Evolutionary conservation across 1,139 yeast species (phyloP).

Genomic region (Yamadazyma diospyri): DNA sequence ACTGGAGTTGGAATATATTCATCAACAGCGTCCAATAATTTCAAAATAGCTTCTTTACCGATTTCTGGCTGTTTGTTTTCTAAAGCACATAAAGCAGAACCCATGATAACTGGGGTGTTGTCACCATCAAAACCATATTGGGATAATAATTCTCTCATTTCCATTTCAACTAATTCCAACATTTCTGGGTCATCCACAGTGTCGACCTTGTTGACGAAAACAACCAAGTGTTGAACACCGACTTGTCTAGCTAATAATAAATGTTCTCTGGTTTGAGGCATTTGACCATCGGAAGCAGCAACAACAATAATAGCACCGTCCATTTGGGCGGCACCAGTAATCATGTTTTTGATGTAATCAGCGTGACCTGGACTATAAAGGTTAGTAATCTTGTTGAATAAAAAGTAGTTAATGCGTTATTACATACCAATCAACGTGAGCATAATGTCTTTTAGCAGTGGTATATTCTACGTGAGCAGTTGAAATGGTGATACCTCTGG

Average conservation of each 20-base stretch:
- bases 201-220: slow-evolving; percentile 96
- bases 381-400: too few species aligned
- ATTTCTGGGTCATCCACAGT: slow-evolving; percentile 98
- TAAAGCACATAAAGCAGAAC: slow-evolving; percentile 96
- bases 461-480: slow-evolving; percentile 97
- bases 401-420: too few species aligned
- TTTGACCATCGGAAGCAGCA: slow-evolving; percentile 98
- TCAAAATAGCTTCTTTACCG: slow-evolving; percentile 80
- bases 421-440: slow-evolving; percentile 85
- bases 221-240: slow-evolving; percentile 97
- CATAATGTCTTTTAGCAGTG: slow-evolving; percentile 88
- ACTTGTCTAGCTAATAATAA: slow-evolving; percentile 97
- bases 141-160: slow-evolving; percentile 93
- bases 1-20: slow-evolving; percentile 93
- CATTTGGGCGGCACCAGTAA: slow-evolving; percentile 99
- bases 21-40: slow-evolving; percentile 89
- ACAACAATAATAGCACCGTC: slow-evolving; percentile 99
- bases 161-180: slow-evolving; percentile 99
- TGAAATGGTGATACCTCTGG: slow-evolving; percentile 98
- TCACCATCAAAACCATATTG: slow-evolving; percentile 98
- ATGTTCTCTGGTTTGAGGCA: slow-evolving; percentile 99
- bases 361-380: slow-evolving; percentile 99
- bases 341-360: slow-evolving; percentile 98
- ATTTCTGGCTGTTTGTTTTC: slow-evolving; percentile 88
- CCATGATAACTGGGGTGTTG: slow-evolving; percentile 96